Base-by-base conservation (phyloP, 2,329 filamentous ascomycete genomes). In the Verticillium albo-atrum region DNA sequence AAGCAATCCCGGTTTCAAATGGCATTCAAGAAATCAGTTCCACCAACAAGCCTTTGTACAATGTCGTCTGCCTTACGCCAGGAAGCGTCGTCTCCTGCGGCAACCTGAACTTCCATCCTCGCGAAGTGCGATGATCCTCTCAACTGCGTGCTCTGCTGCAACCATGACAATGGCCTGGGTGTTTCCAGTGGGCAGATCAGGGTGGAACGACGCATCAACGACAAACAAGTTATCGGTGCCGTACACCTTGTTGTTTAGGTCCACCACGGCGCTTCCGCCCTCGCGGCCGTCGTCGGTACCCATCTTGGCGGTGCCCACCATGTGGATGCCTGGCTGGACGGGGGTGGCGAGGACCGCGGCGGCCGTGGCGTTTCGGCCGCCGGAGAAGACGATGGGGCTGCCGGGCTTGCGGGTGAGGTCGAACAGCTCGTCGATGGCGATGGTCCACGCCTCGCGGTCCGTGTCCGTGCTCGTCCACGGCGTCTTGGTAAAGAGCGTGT, bases 151-250 rank as follows among this genome's bases (percentile, higher is more conserved):
- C 55, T 63, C 62, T 32, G 60, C 61, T 3, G 62, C 58, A 53
- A 63, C 58, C 61, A 63, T 62, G 42, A 63, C 62, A 35, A 63
- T 63, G 61, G 62, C 37, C 47, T 62, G 61, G 17, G 62, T 62
- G 61, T 63, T 63, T 6, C 62, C 62, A 7, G 62, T 63, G 23
- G 62, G 58, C 14, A 63, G 54, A 51, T 70, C 85, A 0, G 86
- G 85, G 72, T 87, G 85, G 63, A 88, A 84, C 25, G 80, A 81
- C 0, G 82, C 84, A 62, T 88, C 85, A 3, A 88, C 81, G 14
- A 87, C 81, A 66, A 85, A 86, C 54, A 86, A 71, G 70, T 86
- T 86, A 61, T 85, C 80, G 0, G 81, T 86, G 52, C 84, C 83
- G 63, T 82, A 86, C 4, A 86, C 81, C 68, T 79, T 81, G 56